phyloP scores from a whole-genome alignment of 371 early-diverging fungal genomes.

The Haplosporangium sp. region DNA sequence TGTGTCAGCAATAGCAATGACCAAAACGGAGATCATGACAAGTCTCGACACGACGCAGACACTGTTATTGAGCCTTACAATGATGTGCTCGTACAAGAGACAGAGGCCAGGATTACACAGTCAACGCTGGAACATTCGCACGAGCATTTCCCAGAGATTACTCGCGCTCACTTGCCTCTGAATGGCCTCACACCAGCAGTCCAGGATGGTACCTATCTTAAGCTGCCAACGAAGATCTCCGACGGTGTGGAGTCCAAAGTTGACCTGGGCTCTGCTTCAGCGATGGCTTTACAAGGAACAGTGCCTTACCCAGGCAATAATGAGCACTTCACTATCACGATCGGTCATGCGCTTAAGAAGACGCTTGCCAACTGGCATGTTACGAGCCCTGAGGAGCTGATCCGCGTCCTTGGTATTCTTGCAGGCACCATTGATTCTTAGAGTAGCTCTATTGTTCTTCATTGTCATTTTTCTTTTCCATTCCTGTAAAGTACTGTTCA shows the following conservation, averaged over 20 bases:
- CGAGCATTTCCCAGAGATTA: slow-evolving; percentile 12
- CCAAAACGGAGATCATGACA: too few relatives aligned
- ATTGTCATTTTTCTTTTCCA: too few relatives aligned
- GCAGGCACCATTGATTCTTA: slow-evolving; percentile 32
- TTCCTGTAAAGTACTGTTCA: too few relatives aligned
- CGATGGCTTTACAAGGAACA: slow-evolving; percentile 58
- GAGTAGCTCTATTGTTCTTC: too few relatives aligned
- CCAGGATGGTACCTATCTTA: slow-evolving; percentile 6
- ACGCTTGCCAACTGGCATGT: slow-evolving; percentile 87
- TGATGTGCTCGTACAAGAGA: slow-evolving; percentile 30
- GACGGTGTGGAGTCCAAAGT: slow-evolving; percentile 82
- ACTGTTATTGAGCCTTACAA: slow-evolving; percentile 29
- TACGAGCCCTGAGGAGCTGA: slow-evolving; percentile 63
- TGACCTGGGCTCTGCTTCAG: slow-evolving; percentile 65
- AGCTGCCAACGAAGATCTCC: not conserved
- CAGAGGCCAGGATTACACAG: slow-evolving; percentile 37
- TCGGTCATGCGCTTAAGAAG: slow-evolving; percentile 78
- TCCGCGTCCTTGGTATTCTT: slow-evolving; percentile 57
- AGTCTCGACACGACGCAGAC: not conserved
- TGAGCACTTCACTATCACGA: slow-evolving; percentile 76
- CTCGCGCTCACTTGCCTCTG: slow-evolving; percentile 5
- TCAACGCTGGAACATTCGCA: slow-evolving; percentile 27
- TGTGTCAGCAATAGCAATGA: not conserved
- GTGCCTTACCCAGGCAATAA: slow-evolving; percentile 59
- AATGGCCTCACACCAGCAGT: not conserved